These are phyloP conservation scores for Trichophyton simii DNA, from an alignment of 2,329 filamentous ascomycete genomes.

Conservation along the genomic window DNA sequence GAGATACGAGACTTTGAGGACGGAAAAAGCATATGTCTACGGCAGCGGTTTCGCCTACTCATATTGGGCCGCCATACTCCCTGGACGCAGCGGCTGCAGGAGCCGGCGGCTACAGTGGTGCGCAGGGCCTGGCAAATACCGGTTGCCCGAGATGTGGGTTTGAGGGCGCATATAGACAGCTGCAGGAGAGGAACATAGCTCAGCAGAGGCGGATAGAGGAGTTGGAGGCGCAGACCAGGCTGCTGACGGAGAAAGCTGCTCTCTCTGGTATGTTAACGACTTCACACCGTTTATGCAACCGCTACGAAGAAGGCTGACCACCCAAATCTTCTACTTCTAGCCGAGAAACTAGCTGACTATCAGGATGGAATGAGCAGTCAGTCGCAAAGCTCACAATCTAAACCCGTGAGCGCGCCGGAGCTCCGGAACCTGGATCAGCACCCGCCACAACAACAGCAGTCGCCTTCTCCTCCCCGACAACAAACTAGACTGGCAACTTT, in stretches of 20 bases:
- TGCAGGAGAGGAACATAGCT: slow-evolving; percentile 17
- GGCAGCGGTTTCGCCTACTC: background rate
- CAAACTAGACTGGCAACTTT: slow-evolving; percentile 28
- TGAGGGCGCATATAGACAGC: slow-evolving; percentile 12
- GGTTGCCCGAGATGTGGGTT: slow-evolving; percentile 31
- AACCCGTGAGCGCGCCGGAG: slow-evolving; percentile 3
- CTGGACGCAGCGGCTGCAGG: background rate
- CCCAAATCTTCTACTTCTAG: slow-evolving; percentile 21
- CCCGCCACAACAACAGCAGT: slow-evolving; percentile 12
- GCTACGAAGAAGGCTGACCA: background rate
- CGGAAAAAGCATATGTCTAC: background rate
- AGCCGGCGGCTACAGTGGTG: background rate
- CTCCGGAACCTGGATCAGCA: slow-evolving; percentile 17
- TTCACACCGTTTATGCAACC: background rate
- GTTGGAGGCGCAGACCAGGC: slow-evolving; percentile 43
- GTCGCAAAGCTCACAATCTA: slow-evolving; percentile 18
- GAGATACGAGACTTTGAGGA: background rate
- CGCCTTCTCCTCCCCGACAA: slow-evolving; percentile 17
- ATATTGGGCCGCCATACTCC: background rate
- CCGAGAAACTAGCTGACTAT: slow-evolving; percentile 48
- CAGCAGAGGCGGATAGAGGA: slow-evolving; percentile 36
- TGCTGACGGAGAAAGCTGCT: slow-evolving; percentile 41
- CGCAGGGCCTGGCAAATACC: background rate
- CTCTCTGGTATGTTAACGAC: slow-evolving; percentile 36
- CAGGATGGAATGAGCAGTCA: slow-evolving; percentile 47